These are phyloP conservation scores for Colletotrichum aenigma DNA, from an alignment of 2,329 filamentous ascomycete genomes.

Conservation along the genomic window DNA sequence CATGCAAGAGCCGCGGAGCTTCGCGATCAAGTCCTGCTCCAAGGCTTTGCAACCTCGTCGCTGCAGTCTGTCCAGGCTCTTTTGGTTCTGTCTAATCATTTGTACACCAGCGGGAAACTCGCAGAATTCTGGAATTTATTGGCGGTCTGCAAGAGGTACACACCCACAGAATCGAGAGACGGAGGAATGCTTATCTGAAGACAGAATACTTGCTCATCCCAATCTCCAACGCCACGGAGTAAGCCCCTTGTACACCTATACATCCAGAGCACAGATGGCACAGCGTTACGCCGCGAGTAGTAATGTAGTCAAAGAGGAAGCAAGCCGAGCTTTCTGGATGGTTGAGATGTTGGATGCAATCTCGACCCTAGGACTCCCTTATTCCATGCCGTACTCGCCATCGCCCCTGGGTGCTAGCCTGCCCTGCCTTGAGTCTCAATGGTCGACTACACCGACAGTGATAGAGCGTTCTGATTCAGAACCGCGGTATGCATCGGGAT, in stretches of 20 bases:
- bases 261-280: accelerated
- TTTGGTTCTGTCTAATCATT: background rate
- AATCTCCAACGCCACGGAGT: background rate
- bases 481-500: background rate
- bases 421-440: background rate
- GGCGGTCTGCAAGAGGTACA: background rate
- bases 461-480: background rate
- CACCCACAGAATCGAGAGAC: no score
- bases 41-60: accelerated
- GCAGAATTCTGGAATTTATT: accelerated
- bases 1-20: background rate
- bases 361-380: background rate
- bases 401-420: background rate
- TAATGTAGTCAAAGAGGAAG: background rate
- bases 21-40: background rate
- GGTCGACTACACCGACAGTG: background rate
- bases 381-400: background rate
- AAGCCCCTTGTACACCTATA: background rate
- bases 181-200: no score
- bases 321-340: background rate
- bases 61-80: background rate
- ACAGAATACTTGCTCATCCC: background rate
- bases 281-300: accelerated
- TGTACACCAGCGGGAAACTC: accelerated
- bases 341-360: background rate